These are phyloP conservation scores for Leccinum sublutescens DNA, from an alignment of 768 basidiomycete genomes.

Conservation along the genomic window DNA sequence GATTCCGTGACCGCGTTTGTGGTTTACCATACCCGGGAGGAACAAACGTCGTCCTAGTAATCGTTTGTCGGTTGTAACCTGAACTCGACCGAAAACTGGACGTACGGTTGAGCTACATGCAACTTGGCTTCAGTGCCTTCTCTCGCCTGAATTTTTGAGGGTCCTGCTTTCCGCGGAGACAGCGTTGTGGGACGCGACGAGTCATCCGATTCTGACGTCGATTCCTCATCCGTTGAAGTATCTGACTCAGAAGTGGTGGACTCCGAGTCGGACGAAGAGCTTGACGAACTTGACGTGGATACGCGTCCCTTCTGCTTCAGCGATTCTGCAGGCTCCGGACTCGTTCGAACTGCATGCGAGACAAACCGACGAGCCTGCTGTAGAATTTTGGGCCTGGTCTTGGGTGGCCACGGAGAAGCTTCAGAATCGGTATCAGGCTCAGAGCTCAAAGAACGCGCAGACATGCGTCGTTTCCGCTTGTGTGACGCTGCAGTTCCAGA, in stretches of 20 bases:
- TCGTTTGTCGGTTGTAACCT: background rate
- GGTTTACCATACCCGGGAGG: constrained; percentile 63
- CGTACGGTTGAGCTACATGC: constrained; percentile 6
- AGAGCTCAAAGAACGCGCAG: constrained; percentile 17
- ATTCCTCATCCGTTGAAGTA: constrained; percentile 14
- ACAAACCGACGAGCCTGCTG: background rate
- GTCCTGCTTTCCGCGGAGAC: constrained; percentile 5
- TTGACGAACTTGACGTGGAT: constrained; percentile 17
- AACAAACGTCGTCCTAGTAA: constrained; percentile 28
- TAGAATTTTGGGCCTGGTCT: background rate
- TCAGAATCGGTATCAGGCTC: constrained; percentile 25
- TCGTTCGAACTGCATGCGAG: background rate
- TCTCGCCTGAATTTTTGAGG: constrained; percentile 11
- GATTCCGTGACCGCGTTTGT: constrained; percentile 54
- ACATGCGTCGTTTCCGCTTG: constrained; percentile 29
- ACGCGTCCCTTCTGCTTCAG: constrained; percentile 27
- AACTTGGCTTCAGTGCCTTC: constrained; percentile 7
- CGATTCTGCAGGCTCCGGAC: background rate
- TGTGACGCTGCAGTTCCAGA: background rate
- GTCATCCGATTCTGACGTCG: constrained; percentile 15
- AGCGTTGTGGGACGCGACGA: background rate
- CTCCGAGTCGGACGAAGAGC: constrained; percentile 22
- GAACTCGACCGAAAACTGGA: background rate
- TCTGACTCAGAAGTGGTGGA: constrained; percentile 27
- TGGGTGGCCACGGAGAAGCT: constrained; percentile 2